phyloP scores from a whole-genome alignment of 1,139 yeast species.

The Suhomyces guaymorum region DNA sequence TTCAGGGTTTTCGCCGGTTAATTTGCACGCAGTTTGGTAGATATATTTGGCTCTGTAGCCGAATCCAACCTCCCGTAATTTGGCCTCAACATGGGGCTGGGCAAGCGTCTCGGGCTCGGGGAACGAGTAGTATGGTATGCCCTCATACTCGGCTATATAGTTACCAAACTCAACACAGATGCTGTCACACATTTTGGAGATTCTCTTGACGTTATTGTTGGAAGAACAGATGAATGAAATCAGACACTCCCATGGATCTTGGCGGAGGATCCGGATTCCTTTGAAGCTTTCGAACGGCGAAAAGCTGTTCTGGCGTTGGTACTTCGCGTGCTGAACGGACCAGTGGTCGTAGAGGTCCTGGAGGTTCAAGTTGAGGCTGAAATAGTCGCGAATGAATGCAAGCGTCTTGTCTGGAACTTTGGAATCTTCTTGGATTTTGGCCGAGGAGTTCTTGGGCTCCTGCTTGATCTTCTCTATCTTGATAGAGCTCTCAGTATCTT shows the following conservation, averaged over 20 bases:
- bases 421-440: background rate
- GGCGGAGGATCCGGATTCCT: slow-evolving; percentile 83
- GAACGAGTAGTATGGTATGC: slow-evolving; percentile 65
- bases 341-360: slow-evolving; percentile 59
- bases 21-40: slow-evolving; percentile 64
- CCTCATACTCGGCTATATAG: slow-evolving; percentile 55
- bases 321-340: slow-evolving; percentile 52
- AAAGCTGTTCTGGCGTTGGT: slow-evolving; percentile 32
- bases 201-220: slow-evolving; percentile 92
- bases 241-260: slow-evolving; percentile 96
- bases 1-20: slow-evolving; percentile 34
- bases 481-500: too few species aligned
- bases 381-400: slow-evolving; percentile 62
- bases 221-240: slow-evolving; percentile 91
- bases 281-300: slow-evolving; percentile 46
- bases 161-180: slow-evolving; percentile 74
- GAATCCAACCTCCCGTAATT: slow-evolving; percentile 64
- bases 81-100: slow-evolving; percentile 36
- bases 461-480: too few species aligned
- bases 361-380: slow-evolving; percentile 61
- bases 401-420: slow-evolving; percentile 33
- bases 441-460: too few species aligned
- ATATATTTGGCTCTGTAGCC: slow-evolving; percentile 94
- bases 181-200: slow-evolving; percentile 88
- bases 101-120: slow-evolving; percentile 63